Conservation (phyloP, 1,284 basidiomycete species). For the Neonothopanus nambi region DNA sequence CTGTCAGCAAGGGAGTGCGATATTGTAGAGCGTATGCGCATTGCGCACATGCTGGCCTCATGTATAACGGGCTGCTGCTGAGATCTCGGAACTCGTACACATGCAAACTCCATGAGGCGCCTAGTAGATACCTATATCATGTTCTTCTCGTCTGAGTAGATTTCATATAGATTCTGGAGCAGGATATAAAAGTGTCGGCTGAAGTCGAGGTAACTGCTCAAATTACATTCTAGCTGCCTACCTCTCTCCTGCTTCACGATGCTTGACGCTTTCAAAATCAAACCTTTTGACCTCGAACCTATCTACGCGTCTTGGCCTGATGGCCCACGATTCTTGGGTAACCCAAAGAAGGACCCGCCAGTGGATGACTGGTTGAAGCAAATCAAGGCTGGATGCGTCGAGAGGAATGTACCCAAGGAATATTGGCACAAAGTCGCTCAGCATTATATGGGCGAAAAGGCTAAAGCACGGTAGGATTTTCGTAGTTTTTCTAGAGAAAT, state of each 20-base stretch:
- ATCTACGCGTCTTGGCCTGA: slow-evolving; percentile 61
- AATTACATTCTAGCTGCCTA: too few relatives aligned
- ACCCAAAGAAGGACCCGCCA: slow-evolving; percentile 62
- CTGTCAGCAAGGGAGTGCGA: too few relatives aligned
- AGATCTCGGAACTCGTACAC: too few relatives aligned
- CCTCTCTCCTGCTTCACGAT: slow-evolving; percentile 30
- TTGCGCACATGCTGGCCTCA: too few relatives aligned
- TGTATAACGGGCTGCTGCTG: too few relatives aligned
- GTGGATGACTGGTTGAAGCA: slow-evolving; percentile 69
- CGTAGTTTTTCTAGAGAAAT: slow-evolving; percentile 9
- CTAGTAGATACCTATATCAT: neutral
- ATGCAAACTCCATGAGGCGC: too few relatives aligned
- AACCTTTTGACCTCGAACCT: slow-evolving; percentile 69
- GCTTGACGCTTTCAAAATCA: slow-evolving; percentile 74
- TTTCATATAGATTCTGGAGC: too few relatives aligned
- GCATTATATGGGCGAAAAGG: slow-evolving; percentile 66
- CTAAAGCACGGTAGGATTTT: slow-evolving; percentile 43
- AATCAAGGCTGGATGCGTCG: slow-evolving; percentile 66
- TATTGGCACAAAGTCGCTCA: slow-evolving; percentile 79
- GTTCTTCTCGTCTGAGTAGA: too few relatives aligned
- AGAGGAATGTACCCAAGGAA: slow-evolving; percentile 69
- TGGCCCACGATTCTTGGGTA: slow-evolving; percentile 64
- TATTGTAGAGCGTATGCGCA: too few relatives aligned
- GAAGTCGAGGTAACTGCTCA: too few relatives aligned
- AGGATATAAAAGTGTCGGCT: too few relatives aligned